A percentile compares a stretch with the other conserved stretches of the same genome.
Evolutionary conservation across 305 asterid genomes (phyloP).

Genomic region (Striga hermonthica): DNA sequence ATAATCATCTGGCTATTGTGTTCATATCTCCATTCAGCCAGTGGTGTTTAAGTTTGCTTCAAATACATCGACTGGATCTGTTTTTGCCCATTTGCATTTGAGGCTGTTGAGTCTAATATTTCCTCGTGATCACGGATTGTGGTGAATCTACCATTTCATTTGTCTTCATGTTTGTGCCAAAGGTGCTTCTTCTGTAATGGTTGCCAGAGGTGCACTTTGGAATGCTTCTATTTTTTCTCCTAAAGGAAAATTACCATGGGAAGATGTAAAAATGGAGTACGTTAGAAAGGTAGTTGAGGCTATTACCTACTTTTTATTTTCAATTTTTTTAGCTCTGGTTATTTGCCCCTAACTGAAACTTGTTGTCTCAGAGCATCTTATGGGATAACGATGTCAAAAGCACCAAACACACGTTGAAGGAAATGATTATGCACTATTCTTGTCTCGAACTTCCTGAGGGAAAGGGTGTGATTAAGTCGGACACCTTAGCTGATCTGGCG

Average conservation of each 20-base stretch:
- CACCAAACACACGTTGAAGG: constrained; percentile 81
- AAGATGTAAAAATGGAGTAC: constrained; percentile 70
- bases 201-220: constrained; percentile 96
- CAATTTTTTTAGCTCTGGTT: constrained; percentile 16
- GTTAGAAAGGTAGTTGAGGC: constrained; percentile 61
- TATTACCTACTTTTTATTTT: neutral
- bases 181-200: constrained; percentile 91
- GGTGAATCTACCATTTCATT: neutral
- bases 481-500: constrained; percentile 73
- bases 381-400: constrained; percentile 91
- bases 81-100: neutral
- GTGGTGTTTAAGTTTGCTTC: constrained; percentile 25
- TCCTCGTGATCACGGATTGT: constrained; percentile 15
- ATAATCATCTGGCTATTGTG: neutral
- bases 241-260: constrained; percentile 64
- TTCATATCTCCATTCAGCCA: constrained; percentile 19
- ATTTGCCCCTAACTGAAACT: constrained; percentile 23
- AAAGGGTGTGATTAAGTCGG: constrained; percentile 63
- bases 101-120: neutral
- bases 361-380: constrained; percentile 63
- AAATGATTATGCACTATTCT: constrained; percentile 69
- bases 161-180: constrained; percentile 18
- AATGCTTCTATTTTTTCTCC: constrained; percentile 87
- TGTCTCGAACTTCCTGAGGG: constrained; percentile 80
- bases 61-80: neutral